phyloP scores from a whole-genome alignment of 345 rosid species.

The Syzygium jambos region DNA sequence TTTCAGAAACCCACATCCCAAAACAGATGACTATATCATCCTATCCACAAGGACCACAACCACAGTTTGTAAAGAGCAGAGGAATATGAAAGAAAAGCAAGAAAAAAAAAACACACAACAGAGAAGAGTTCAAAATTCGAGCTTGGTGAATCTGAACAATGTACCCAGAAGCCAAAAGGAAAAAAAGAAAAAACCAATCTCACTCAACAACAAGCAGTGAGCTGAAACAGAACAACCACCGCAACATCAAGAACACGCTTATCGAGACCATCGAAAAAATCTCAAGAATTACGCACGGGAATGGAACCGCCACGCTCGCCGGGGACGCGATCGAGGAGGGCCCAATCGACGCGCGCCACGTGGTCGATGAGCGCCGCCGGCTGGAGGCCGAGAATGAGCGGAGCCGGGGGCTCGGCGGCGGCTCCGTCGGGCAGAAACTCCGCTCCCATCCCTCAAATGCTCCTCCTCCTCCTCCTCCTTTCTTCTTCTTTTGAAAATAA shows the following conservation, averaged over 20 bases:
- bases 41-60: neutral
- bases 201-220: neutral
- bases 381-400: constrained; percentile 76
- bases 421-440: constrained; percentile 31
- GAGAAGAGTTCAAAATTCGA: neutral
- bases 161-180: neutral
- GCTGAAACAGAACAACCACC: neutral
- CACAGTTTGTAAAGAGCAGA: neutral
- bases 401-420: constrained; percentile 14
- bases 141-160: neutral
- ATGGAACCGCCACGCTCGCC: constrained; percentile 95
- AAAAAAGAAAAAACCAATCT: neutral
- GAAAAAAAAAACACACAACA: neutral
- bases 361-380: constrained; percentile 89
- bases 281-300: constrained; percentile 29
- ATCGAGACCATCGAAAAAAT: neutral
- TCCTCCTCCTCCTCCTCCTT: neutral
- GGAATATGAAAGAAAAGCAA: neutral
- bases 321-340: constrained; percentile 63
- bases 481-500: neutral
- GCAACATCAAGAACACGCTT: neutral
- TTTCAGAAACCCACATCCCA: neutral
- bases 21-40: neutral
- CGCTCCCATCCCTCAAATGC: constrained; percentile 45
- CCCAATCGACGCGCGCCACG: constrained; percentile 67